Evolutionary conservation across 164 flowering plant genomes (phyloP), one percentile per base, ranked within the genome.

Genomic region (Hamamelis virginiana): DNA sequence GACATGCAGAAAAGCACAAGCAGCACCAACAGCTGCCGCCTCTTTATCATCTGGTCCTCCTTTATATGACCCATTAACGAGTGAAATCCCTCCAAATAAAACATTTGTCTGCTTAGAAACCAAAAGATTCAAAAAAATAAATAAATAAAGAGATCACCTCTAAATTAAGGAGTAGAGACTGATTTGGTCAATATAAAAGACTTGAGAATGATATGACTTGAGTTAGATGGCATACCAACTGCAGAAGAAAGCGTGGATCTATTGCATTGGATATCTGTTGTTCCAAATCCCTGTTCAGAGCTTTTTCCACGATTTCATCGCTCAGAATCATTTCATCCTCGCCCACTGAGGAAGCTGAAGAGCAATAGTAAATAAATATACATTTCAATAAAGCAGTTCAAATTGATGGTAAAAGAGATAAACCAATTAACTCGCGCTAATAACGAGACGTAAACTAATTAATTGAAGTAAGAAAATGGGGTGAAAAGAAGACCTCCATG

Each of bases 1-100:
- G 59, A 87, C 87, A 75, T 91, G 91, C 67, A 96, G 77, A 65
- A 96, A 92, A 69, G 93, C 81, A 86, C 99, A 92, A 26, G 85
- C 88, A 58, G 92, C 87, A 68, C 88, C 89, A 76, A 93, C 80
- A 78, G 97, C 93, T 68, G 79, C 82, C 64, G 82, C 85, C 72
- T 88, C 97, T 71, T 77, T 81, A 61, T 80, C 77, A 69, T 80
- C 72, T 21, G 80, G 82, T 68, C 66, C 83, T 67, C 74, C 77
- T 71, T 69, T 43, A 67, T 59, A 13, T 21, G 83, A 76, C 68
- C 70, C 75, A 67, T 64, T 73, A 46, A 68, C 60, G 12, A 55
- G 68, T 57, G 92, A 73, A 65, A 84, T 70, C 59, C 83, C 86
- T 64, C 86, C 77, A 69, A 92, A 80, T 68, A 95, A 58, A 68